Base-by-base conservation (phyloP, 352 stramenopile genomes). In the Lagenidium giganteum region DNA sequence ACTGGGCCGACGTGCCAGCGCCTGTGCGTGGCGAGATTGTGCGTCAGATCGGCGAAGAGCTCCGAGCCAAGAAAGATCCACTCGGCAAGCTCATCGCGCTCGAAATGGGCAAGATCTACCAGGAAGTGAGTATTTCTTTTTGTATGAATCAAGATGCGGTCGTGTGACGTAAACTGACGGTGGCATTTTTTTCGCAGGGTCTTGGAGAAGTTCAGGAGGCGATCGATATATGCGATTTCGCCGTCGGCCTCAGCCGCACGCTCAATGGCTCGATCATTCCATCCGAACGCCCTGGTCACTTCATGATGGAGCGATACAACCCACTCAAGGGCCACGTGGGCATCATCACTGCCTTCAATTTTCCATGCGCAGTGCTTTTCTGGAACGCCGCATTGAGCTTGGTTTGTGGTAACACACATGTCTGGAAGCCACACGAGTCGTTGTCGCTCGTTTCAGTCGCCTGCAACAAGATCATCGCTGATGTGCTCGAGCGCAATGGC, bases 91-190 rank as follows among this genome's bases (percentile, higher is more conserved):
- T 97, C 28, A 90, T 97, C 28, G 63, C 87, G 33, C 67, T 96
- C 4, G 90, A 97, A 64, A 97, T 97, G 89, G 89, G 89, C 56
- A 97, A 97, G 64, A 96, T 96, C 59, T 83, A 93, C 47, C 70
- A 87, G 28, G 90, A 93, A 61, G 74, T 87, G 35, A 33, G 28
- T n/a, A n/a, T n/a, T n/a, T n/a, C n/a, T n/a, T n/a, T n/a, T n/a
- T n/a, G n/a, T n/a, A n/a, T n/a, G n/a, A n/a, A n/a, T 9, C n/a
- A n/a, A 22, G n/a, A 30, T 42, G 24, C 18, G 1, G 25, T 36
- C 22, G 30, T 22, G 8, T 45, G 32, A 37, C 42, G 21, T 54
- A 22, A 39, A 40, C 11, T 41, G 9, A 29, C 20, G 27, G 26
- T 24, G 20, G 20, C 21, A 16, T 9, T 35, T 31, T n/a, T 11